These are phyloP conservation scores for Hypericum perforatum DNA, from an alignment of 345 rosid species.

Conservation along the genomic window DNA sequence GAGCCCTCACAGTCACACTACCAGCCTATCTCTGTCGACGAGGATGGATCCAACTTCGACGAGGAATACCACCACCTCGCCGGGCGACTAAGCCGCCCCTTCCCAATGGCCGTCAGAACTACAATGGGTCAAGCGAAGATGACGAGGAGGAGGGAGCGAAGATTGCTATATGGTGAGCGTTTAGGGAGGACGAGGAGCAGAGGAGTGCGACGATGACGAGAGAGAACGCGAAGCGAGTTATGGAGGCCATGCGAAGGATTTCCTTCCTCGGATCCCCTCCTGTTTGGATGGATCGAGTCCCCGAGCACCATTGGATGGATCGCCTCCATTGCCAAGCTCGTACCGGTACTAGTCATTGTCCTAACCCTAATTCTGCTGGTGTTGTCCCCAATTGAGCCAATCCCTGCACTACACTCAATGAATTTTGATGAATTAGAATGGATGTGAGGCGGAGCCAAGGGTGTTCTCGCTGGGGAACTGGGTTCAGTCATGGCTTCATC, in stretches of 20 bases:
- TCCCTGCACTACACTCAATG: too few species aligned
- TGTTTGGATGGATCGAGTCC: constrained; percentile 51
- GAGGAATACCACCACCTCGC: constrained; percentile 17
- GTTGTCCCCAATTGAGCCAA: too few species aligned
- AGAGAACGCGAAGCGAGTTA: constrained; percentile 52
- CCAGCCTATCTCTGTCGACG: constrained; percentile 72
- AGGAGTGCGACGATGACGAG: constrained; percentile 56
- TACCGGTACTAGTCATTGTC: too few species aligned
- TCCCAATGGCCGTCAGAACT: constrained; percentile 45
- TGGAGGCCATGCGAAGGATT: constrained; percentile 81
- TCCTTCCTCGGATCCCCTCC: constrained; percentile 65
- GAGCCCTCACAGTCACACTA: constrained; percentile 52
- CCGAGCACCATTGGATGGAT: constrained; percentile 72
- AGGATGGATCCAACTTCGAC: constrained; percentile 18
- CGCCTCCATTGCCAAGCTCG: constrained; percentile 18
- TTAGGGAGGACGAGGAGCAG: constrained; percentile 67
- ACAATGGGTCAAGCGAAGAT: constrained; percentile 23
- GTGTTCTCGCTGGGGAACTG: too few species aligned
- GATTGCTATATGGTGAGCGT: constrained; percentile 36
- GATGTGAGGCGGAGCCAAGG: too few species aligned
- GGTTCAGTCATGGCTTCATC: too few species aligned
- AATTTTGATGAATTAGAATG: too few species aligned
- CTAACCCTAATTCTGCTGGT: too few species aligned
- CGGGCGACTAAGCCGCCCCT: constrained; percentile 12
- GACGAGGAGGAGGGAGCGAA: constrained; percentile 31